Evolutionary conservation across 805 yeast species (phyloP).

Genomic region (Babjeviella inositovora): DNA sequence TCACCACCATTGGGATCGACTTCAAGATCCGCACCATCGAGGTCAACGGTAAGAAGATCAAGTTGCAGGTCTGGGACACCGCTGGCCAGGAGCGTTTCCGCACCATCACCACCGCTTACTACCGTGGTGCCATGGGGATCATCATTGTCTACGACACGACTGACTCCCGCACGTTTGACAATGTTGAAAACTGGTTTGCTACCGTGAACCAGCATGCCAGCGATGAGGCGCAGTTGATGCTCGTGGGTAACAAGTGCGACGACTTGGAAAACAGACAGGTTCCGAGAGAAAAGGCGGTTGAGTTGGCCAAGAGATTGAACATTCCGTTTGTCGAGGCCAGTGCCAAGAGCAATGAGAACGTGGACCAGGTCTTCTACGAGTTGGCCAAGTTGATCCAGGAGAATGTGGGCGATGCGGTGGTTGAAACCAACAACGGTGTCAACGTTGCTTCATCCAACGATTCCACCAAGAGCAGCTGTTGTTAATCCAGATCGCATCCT

Average conservation of each 20-base stretch:
- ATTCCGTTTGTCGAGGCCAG: conserved; percentile 91
- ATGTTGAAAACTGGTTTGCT: conserved; percentile 87
- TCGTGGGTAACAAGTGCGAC: conserved; percentile 94
- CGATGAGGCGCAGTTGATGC: conserved; percentile 85
- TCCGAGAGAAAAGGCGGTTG: conserved; percentile 79
- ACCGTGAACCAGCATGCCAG: conserved; percentile 95
- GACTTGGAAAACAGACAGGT: conserved; percentile 80
- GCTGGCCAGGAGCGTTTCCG: conserved; percentile 97
- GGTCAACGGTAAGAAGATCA: conserved; percentile 81
- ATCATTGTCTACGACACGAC: conserved; percentile 74
- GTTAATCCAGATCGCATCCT: too few relatives aligned
- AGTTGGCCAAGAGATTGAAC: conserved; percentile 71
- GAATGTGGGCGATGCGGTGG: conserved; percentile 32
- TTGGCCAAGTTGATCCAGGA: conserved; percentile 80
- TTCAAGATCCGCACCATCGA: conserved; percentile 95
- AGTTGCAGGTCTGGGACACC: conserved; percentile 93
- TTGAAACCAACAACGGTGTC: conserved; percentile 12
- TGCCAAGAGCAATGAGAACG: conserved; percentile 88
- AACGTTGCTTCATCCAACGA: conserved; percentile 17
- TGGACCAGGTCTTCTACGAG: conserved; percentile 81
- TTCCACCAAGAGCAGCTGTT: conserved; percentile 17
- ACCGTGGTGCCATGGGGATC: conserved; percentile 83
- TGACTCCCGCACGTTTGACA: conserved; percentile 82
- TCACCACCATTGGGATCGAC: conserved; percentile 96
- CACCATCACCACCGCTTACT: conserved; percentile 86